Base-by-base conservation (phyloP, 2,329 filamentous ascomycete genomes). In the Ascocoryne sarcoides region DNA sequence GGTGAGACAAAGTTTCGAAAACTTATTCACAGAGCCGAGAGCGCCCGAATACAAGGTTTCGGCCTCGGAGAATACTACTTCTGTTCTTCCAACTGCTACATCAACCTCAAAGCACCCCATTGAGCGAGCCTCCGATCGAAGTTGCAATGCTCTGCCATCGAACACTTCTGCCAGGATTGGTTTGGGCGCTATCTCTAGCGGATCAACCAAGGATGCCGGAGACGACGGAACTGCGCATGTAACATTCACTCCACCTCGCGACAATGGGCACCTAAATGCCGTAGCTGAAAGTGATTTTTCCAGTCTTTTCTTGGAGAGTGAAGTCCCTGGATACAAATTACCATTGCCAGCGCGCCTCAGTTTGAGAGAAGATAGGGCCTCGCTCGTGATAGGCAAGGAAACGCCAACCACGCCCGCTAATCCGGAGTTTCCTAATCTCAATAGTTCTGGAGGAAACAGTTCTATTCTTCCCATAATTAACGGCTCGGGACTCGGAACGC, bases 11-110 rank as follows among this genome's bases (percentile, higher is more conserved):
- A 12, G 9, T 21, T 30, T 35, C 28, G 46, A 44, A 3, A 32
- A 37, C 15, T 20, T 51, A 10, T 49, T 48, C 29, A 23, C 38
- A 21, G 44, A 48, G 32, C 40, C 29, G 32, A 37, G 42, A 17
- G 34, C 37, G 19, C 36, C 41, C 10, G 50, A 42, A 16, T 50
- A 48, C 30, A 43, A 45, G 36, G 39, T 44, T 10, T 42, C 46
- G 30, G 34, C 37, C 12, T 36, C 44, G 28, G 18, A 12, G 12
- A 26, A 26, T 7, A 26, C 7, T 12, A 26, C 7, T 12, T 26
- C 23, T 12, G 12, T 7, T 7, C 7, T 12, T 26, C 12, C 23
- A 12, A 26, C 7, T 26, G 23, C 23, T 7, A 26, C 12, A 12
- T 26, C 7, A 7, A 26, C 23, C 23, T 26, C 23, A 26, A 7